These are phyloP conservation scores for Arthrobotrys sphaeroides DNA, from an alignment of 2,329 filamentous ascomycete species.

Conservation along the genomic window DNA sequence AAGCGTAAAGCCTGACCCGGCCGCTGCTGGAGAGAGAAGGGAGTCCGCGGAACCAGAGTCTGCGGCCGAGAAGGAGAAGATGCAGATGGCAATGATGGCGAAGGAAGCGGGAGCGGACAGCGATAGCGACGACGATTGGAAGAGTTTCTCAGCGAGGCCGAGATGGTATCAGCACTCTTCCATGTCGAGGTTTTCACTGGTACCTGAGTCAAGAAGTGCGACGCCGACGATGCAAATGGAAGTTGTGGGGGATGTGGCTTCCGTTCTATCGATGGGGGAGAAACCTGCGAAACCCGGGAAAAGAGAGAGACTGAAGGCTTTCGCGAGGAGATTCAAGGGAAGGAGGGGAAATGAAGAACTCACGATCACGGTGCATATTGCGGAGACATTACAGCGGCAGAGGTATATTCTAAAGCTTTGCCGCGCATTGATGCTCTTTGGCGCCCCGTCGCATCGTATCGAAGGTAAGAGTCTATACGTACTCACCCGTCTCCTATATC, in stretches of 20 bases:
- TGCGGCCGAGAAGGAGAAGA: slow-evolving; percentile 5
- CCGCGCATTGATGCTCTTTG: slow-evolving; percentile 85
- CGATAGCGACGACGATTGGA: slow-evolving; percentile 44
- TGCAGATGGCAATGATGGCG: slow-evolving; percentile 13
- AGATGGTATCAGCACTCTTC: slow-evolving; percentile 52
- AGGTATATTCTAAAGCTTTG: slow-evolving; percentile 86
- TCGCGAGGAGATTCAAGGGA: slow-evolving; percentile 27
- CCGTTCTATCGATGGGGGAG: slow-evolving; percentile 17
- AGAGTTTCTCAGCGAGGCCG: slow-evolving; percentile 44
- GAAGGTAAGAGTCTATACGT: slow-evolving; percentile 28
- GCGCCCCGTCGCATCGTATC: slow-evolving; percentile 63
- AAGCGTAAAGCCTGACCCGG: slow-evolving; percentile 13
- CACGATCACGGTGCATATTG: slow-evolving; percentile 70
- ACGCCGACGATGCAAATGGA: slow-evolving; percentile 45
- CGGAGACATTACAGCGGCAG: slow-evolving; percentile 80
- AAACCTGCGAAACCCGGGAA: slow-evolving; percentile 34
- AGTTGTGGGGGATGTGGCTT: slow-evolving; percentile 41
- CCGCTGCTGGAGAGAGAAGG: not conserved
- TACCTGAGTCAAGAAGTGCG: slow-evolving; percentile 3
- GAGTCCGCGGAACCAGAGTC: slow-evolving; percentile 3
- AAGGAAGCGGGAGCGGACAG: not conserved
- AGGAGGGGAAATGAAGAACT: slow-evolving; percentile 39
- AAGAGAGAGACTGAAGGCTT: slow-evolving; percentile 37
- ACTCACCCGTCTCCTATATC: not conserved
- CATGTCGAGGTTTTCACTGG: slow-evolving; percentile 40